Evolutionary conservation across 1,139 yeast genomes (phyloP), one percentile per base, ranked within the genome.

Genomic region (Geotrichum aggregatum): DNA sequence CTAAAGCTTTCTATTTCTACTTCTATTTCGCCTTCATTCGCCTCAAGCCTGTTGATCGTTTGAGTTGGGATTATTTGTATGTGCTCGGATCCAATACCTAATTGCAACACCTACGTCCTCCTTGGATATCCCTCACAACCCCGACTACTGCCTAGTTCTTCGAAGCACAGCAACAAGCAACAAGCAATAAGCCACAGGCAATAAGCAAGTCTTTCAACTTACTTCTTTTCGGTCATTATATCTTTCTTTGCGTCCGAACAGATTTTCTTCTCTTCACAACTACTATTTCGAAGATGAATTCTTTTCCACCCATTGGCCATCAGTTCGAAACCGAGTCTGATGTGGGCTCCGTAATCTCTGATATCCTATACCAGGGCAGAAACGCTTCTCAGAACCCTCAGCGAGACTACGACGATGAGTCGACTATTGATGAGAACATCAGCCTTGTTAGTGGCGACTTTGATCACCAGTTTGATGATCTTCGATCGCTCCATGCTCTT

Each of bases 301-400:
- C 61, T 46, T 57, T 64, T 40, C 52, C 59, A 21, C 62, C 59
- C 38, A 54, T 62, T 18, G 65, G 65, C 18, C 60, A 61, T 41
- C 63, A 60, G 52, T 60, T 58, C 48, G 66, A 60, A 40, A 54
- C 57, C 24, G 62, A 60, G 36, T 54, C 63, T 14, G 64, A 63
- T 46, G 44, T 58, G 26, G 65, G 59, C 47, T 66, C 69, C 6
- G 60, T 62, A 26, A 56, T 61, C 16, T 64, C 68, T 14, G 66
- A 62, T 46, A 59, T 63, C 26, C 53, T 64, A 24, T 62, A 61
- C 43, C 60, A 61, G 50, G 66, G 66, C 19, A 54, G 65, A 19
- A 49, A 49, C 4, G 52, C 39, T 31, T n/a, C n/a, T n/a, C 28
- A 24, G 43, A 33, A 19, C 19, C 38, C 34, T 30, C 11, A 47